Conservation (phyloP, 768 basidiomycete genomes). For the Trametes coccinea region DNA sequence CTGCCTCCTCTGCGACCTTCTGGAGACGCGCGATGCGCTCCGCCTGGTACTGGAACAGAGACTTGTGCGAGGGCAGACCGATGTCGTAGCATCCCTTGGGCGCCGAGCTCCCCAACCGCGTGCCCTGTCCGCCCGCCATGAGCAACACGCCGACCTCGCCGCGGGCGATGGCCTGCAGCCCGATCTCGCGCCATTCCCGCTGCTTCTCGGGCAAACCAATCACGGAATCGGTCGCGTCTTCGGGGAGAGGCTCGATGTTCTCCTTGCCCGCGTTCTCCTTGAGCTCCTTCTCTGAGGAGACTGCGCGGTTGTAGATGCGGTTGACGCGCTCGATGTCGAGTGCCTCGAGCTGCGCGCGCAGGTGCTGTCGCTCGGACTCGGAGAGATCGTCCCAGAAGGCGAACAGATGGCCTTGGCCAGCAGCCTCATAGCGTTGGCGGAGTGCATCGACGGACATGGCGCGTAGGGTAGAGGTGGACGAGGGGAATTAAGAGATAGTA, state of each 20-base stretch:
- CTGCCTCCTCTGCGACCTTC: conserved; percentile 62
- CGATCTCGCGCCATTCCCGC: conserved; percentile 72
- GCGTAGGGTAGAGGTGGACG: conserved; percentile 19
- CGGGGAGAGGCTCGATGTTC: conserved; percentile 79
- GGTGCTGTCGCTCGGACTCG: conserved; percentile 57
- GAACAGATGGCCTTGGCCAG: conserved; percentile 88
- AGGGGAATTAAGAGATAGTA: not conserved
- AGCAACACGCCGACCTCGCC: conserved; percentile 93
- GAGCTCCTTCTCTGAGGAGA: conserved; percentile 60
- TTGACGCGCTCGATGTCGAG: conserved; percentile 93
- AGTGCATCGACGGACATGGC: conserved; percentile 61
- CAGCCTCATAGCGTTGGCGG: conserved; percentile 67
- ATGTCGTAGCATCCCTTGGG: conserved; percentile 99
- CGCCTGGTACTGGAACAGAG: conserved; percentile 97
- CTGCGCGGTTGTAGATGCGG: conserved; percentile 77
- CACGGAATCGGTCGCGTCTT: conserved; percentile 67
- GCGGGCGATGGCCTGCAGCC: conserved; percentile 76
- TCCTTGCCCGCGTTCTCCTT: conserved; percentile 45
- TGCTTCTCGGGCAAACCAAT: conserved; percentile 55
- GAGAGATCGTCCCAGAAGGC: conserved; percentile 80
- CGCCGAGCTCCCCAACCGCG: conserved; percentile 84
- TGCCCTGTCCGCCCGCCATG: conserved; percentile 98
- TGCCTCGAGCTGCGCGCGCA: conserved; percentile 70
- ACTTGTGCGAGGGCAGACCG: conserved; percentile 88
- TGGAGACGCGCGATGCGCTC: conserved; percentile 90